Evolutionary conservation across 2,329 filamentous ascomycete genomes (phyloP).

Genomic region (Talaromyces marneffei): DNA sequence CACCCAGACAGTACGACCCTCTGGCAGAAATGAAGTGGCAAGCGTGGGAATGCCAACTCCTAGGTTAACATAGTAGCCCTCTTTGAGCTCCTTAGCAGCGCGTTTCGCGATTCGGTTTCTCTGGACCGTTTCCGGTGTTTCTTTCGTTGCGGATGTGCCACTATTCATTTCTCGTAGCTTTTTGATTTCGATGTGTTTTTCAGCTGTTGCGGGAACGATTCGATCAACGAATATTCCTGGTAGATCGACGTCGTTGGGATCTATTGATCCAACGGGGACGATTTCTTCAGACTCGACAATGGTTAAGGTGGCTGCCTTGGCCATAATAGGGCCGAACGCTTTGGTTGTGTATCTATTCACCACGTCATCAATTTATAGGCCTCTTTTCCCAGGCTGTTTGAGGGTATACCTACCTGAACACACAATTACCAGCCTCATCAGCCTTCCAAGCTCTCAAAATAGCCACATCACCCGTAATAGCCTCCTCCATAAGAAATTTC

Average conservation of each 20-base stretch:
- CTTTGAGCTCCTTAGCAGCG: slow-evolving; percentile 73
- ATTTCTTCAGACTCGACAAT: slow-evolving; percentile 92
- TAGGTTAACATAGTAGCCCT: slow-evolving; percentile 86
- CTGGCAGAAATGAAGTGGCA: slow-evolving; percentile 73
- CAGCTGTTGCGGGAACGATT: slow-evolving; percentile 71
- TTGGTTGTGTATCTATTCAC: slow-evolving; percentile 58
- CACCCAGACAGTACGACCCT: slow-evolving; percentile 71
- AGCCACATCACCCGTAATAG: slow-evolving; percentile 83
- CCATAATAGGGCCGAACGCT: slow-evolving; percentile 70
- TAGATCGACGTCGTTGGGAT: slow-evolving; percentile 76
- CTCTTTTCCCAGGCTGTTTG: too few relatives aligned
- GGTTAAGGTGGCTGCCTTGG: slow-evolving; percentile 78
- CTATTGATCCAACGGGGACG: slow-evolving; percentile 80
- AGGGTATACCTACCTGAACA: slow-evolving; percentile 60
- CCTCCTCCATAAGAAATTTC: slow-evolving; percentile 80
- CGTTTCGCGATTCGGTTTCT: slow-evolving; percentile 76
- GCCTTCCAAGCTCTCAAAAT: slow-evolving; percentile 92
- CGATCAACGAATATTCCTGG: slow-evolving; percentile 89
- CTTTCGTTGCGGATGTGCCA: slow-evolving; percentile 62
- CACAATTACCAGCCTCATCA: slow-evolving; percentile 84
- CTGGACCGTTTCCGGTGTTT: slow-evolving; percentile 57
- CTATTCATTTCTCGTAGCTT: slow-evolving; percentile 72
- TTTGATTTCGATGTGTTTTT: slow-evolving; percentile 80
- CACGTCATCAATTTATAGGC: not conserved
- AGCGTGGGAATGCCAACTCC: slow-evolving; percentile 94